Percentiles rank a stretch among this genome's conserved stretches.
phyloP scores from a whole-genome alignment of 495 filamentous ascomycete genomes.

The Parmelia sp. region DNA sequence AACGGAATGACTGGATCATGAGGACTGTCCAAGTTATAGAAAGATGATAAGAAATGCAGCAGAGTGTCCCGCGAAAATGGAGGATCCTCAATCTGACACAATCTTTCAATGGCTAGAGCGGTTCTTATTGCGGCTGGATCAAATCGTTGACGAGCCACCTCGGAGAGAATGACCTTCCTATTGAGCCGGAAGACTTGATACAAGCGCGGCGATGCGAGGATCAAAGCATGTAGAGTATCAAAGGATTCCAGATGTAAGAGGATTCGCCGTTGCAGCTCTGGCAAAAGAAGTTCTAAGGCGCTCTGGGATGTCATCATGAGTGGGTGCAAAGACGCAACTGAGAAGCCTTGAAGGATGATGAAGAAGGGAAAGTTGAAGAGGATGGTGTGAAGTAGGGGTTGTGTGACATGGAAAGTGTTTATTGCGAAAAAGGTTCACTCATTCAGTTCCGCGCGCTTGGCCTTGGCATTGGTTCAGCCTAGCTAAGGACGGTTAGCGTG shows the following conservation, averaged over 20 bases:
- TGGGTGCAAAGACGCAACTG: not conserved
- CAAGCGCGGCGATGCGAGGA: not conserved
- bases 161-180: not conserved
- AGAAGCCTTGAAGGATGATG: too few relatives aligned
- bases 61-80: not conserved
- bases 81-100: not conserved
- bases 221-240: not conserved
- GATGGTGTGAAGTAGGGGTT: too few relatives aligned
- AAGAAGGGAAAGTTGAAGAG: too few relatives aligned
- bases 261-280: not conserved
- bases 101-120: not conserved
- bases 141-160: not conserved
- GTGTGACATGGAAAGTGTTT: too few relatives aligned
- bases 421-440: too few relatives aligned
- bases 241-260: not conserved
- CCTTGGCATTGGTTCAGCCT: too few relatives aligned
- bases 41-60: not conserved
- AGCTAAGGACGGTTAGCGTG: too few relatives aligned
- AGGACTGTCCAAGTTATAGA: not conserved
- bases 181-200: not conserved
- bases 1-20: not conserved
- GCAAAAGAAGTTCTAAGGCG: not conserved
- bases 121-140: not conserved
- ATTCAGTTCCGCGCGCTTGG: too few relatives aligned
- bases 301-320: not conserved